phyloP scores from a whole-genome alignment of 257 asterid species.

The Coffea canephora region DNA sequence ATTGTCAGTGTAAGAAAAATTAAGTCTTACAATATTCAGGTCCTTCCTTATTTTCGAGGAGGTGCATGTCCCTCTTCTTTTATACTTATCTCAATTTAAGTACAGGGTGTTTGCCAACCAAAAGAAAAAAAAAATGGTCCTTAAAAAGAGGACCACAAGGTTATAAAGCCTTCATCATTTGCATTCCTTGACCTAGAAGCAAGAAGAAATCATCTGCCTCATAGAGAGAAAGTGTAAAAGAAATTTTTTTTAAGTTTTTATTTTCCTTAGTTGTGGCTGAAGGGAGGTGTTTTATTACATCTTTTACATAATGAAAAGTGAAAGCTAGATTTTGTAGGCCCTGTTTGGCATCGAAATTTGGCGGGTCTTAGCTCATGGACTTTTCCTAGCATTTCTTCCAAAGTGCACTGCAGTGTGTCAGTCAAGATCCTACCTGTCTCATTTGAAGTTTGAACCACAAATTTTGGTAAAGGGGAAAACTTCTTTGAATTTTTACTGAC shows the following conservation, averaged over 20 bases:
- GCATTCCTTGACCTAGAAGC: conserved; percentile 52
- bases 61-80: too few relatives aligned
- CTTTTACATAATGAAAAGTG: conserved; percentile 46
- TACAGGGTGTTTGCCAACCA: too few relatives aligned
- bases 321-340: conserved; percentile 44
- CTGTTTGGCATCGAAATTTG: conserved; percentile 45
- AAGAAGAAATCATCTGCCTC: conserved; percentile 8
- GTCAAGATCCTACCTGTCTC: conserved; percentile 15
- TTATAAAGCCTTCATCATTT: conserved; percentile 18
- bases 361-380: conserved; percentile 30
- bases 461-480: neutral
- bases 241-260: too few relatives aligned
- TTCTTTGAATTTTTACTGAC: neutral
- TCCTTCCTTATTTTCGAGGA: too few relatives aligned
- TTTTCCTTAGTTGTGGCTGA: too few relatives aligned
- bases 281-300: conserved; percentile 26
- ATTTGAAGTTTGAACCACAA: neutral
- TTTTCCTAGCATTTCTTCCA: conserved; percentile 3
- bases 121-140: too few relatives aligned
- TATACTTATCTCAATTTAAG: too few relatives aligned
- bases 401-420: neutral
- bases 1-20: too few relatives aligned
- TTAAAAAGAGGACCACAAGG: conserved; percentile 29
- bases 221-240: neutral
- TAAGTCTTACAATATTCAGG: neutral